Percentiles rank a stretch among this genome's conserved stretches.
Conservation (phyloP, 768 basidiomycete genomes). For the Calocybe cyanea region DNA sequence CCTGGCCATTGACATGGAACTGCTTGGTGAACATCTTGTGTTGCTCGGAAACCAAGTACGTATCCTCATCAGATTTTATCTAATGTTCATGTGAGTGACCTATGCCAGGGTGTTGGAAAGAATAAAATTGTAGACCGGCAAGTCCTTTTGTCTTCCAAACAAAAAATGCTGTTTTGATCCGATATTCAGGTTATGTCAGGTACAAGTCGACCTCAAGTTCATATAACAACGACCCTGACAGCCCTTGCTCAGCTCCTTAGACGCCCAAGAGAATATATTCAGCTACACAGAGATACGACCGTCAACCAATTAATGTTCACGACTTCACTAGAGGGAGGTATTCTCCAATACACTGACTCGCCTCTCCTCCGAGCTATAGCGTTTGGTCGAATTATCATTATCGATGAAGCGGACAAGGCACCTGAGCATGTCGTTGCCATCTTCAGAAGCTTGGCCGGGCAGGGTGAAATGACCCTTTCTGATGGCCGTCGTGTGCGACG, state of each 20-base stretch:
- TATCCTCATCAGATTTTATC: not conserved
- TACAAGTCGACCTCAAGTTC: constrained; percentile 14
- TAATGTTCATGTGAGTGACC: not conserved
- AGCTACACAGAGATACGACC: constrained; percentile 67
- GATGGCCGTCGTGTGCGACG: constrained; percentile 58
- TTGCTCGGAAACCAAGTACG: constrained; percentile 63
- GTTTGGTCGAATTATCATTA: constrained; percentile 60
- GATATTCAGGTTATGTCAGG: constrained; percentile 48
- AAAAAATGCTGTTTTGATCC: constrained; percentile 1
- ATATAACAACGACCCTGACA: not conserved
- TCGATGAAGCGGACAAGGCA: constrained; percentile 72
- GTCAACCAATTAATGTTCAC: constrained; percentile 71
- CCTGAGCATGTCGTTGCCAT: constrained; percentile 72
- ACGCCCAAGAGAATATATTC: constrained; percentile 65
- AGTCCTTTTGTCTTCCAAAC: constrained; percentile 14
- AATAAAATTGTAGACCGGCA: constrained; percentile 66
- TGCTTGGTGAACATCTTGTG: constrained; percentile 61
- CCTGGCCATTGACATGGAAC: constrained; percentile 57
- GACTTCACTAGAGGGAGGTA: constrained; percentile 53
- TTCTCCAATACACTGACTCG: constrained; percentile 60
- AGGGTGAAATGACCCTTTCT: constrained; percentile 58
- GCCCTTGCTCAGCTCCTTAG: constrained; percentile 41
- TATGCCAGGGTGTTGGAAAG: constrained; percentile 58
- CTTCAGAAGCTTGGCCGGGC: constrained; percentile 65
- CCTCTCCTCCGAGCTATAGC: constrained; percentile 62